Evolutionary conservation across 768 basidiomycete genomes (phyloP), one percentile per base, ranked within the genome.

Genomic region (Dictyophora rubrovolvata): DNA sequence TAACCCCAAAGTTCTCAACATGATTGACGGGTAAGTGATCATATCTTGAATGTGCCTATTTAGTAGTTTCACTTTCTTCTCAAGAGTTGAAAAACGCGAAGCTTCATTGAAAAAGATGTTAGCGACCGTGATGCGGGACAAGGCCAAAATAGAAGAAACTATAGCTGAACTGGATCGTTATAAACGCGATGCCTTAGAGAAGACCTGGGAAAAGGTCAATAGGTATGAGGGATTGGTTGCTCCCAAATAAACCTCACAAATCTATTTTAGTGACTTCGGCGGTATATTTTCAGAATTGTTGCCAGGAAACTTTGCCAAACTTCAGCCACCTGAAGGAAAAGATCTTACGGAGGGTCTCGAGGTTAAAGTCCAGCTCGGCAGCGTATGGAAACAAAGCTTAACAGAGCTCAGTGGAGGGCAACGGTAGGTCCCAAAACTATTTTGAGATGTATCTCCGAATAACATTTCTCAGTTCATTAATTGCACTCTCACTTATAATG

Each of bases 351-450:
- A 93, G 59, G 96, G 96, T 36, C 81, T 99, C 7, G 96, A 99
- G 69, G 94, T 99, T 72, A 99, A 98, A 69, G 96, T 99, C 11
- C 85, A 81, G 64, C 82, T 99, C 1, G 96, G 96, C 10, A 84
- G 78, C 28, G 93, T 99, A 0, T 99, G 96, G 96, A 99, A 99
- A 70, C 90, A 93, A 65, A 93, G 90, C 69, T 76, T 99, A 69
- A 99, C 95, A 0, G 96, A 99, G 68, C 77, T 99, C 55, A 95
- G 92, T 65, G 96, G 96, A 60, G 96, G 96, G 11, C 96, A 99
- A 76, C 77, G 96, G 92, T 93, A 61, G 60, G 84, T 70, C 16
- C 49, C 6, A 21, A 37, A 35, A 60, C 10, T 12, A 14, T 16
- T 52, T 48, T 23, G 35, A 55, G 23, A 14, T 21, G 11, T 51